phyloP scores from a whole-genome alignment of 1,284 basidiomycete species.

The Phellinidium pouzarii region DNA sequence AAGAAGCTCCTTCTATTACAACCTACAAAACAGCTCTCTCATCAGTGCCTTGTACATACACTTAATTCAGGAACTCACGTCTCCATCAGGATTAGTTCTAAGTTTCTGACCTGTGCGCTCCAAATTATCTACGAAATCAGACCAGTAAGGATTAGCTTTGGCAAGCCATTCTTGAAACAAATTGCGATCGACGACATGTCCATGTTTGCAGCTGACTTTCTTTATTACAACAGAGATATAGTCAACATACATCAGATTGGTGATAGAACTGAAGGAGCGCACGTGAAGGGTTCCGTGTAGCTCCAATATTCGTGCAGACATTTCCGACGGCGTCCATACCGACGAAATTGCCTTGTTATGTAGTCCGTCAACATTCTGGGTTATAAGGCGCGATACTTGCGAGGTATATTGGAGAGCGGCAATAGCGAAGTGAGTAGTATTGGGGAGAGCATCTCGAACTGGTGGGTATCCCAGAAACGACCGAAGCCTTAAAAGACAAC shows the following conservation, averaged over 20 bases:
- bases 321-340: conserved; percentile 31
- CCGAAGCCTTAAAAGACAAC: conserved; percentile 50
- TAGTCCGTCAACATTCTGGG: conserved; percentile 90
- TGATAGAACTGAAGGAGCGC: conserved; percentile 22
- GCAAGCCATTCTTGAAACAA: conserved; percentile 73
- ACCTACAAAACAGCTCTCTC: conserved; percentile 41
- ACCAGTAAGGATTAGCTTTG: conserved; percentile 74
- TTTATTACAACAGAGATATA: conserved; percentile 26
- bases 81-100: conserved; percentile 88
- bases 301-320: conserved; percentile 59
- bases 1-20: conserved; percentile 71
- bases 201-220: conserved; percentile 69
- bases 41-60: not conserved
- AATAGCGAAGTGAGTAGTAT: conserved; percentile 81
- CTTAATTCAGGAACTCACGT: conserved; percentile 45
- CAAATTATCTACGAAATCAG: conserved; percentile 58
- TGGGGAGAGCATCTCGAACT: conserved; percentile 73
- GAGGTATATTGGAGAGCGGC: conserved; percentile 73
- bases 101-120: conserved; percentile 57
- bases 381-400: conserved; percentile 64
- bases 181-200: conserved; percentile 61
- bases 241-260: conserved; percentile 14
- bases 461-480: conserved; percentile 81
- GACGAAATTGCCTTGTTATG: conserved; percentile 66
- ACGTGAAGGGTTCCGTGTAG: conserved; percentile 88